A percentile compares a stretch with the other conserved stretches of the same genome.
phyloP scores from a whole-genome alignment of 2,329 filamentous ascomycete species.

The Graphilbum ipis-grandicollis region DNA sequence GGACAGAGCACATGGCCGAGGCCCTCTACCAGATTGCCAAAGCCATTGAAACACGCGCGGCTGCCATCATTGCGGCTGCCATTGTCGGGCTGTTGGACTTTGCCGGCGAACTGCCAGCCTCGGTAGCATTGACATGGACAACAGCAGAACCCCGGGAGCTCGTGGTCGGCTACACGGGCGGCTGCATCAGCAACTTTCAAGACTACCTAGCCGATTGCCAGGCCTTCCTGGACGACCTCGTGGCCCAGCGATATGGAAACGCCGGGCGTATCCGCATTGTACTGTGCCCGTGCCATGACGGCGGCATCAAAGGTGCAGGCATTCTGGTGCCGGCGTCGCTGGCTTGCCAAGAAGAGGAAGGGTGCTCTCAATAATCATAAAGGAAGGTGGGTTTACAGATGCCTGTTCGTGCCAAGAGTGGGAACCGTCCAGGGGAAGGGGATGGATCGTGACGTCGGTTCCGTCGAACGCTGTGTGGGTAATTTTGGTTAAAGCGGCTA shows the following conservation, averaged over 20 bases:
- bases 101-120: constrained; percentile 43
- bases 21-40: constrained; percentile 50
- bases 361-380: too few relatives aligned
- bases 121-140: background rate
- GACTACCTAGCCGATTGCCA: constrained; percentile 57
- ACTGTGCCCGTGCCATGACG: constrained; percentile 40
- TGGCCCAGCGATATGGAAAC: constrained; percentile 21
- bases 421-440: too few relatives aligned
- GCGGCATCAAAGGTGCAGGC: constrained; percentile 43
- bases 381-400: too few relatives aligned
- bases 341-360: background rate
- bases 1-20: constrained; percentile 42
- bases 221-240: constrained; percentile 41
- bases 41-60: constrained; percentile 54
- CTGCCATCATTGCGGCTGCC: constrained; percentile 56
- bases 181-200: constrained; percentile 66
- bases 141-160: constrained; percentile 27
- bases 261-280: constrained; percentile 23
- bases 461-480: too few relatives aligned
- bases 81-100: constrained; percentile 52
- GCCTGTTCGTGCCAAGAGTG: too few relatives aligned
- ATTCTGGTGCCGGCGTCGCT: constrained; percentile 32
- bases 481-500: too few relatives aligned
- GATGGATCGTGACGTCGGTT: too few relatives aligned
- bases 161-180: constrained; percentile 64